Base-by-base conservation (phyloP, 179 eudicot species). In the Gypsophila paniculata region DNA sequence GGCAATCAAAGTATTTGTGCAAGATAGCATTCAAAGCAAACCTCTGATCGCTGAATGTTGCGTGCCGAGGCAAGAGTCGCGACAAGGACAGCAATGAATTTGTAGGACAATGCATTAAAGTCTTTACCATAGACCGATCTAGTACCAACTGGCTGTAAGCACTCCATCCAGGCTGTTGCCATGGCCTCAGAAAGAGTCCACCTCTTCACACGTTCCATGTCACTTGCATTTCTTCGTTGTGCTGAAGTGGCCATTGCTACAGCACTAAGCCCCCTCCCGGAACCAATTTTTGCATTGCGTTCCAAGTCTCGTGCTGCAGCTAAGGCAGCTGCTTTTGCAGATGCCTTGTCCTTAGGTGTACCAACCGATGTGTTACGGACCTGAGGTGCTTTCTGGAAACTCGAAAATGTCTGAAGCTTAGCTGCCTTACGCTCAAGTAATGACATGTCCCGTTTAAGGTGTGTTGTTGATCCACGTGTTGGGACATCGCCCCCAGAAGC, bases 201-300 rank as follows among this genome's bases (percentile, higher is more conserved):
- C 84, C 99, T 88, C 72, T 77, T 84, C 63, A 90, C 99, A 68
- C 99, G 95, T 52, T 82, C 99, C 81, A 75, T 81, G 76, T 95
- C 97, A 80, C 90, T 85, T 60, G 76, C 78, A 81, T 81, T 86
- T 82, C 97, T 86, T 71, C 99, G 84, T 65, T 95, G 97, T 49
- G 90, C 87, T 74, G 99, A 86, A 62, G 99, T 95, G 73, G 99
- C 99, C 99, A 95, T 95, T 79, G 99, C 99, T 76, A 95, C 99
- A 68, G 99, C 99, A 86, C 97, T 95, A 49, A 95, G 93, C 74
- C 99, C 99, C 85, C 99, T 88, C 69, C 99, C 99, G 36, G 97
- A 88, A 46, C 99, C 99, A 83, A 95, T 88, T 73, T 94, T 92
- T 13, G 99, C 93, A 86, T 83, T 88, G 69, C 99, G 96, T 78